Evolutionary conservation across 306 rosid species (phyloP).

Genomic region (Luffa acutangula): DNA sequence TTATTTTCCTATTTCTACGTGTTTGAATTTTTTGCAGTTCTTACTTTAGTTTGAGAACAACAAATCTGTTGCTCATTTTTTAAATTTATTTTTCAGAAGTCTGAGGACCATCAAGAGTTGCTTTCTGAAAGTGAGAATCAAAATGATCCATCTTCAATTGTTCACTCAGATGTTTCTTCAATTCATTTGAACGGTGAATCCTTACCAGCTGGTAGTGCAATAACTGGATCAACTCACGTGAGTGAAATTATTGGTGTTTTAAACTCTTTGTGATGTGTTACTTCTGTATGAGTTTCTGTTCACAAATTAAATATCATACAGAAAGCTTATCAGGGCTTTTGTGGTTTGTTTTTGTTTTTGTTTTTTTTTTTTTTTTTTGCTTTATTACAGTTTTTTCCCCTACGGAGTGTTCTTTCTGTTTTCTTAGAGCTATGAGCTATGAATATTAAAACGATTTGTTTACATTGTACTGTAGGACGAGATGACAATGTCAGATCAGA

Average conservation of each 20-base stretch:
- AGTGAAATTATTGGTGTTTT: conserved; percentile 70
- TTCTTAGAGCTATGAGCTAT: background rate
- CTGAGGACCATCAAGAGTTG: conserved; percentile 35
- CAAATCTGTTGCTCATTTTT: conserved; percentile 2
- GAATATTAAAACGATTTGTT: conserved; percentile 11
- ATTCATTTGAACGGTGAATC: conserved; percentile 83
- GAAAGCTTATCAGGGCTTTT: background rate
- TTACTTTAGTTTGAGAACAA: background rate
- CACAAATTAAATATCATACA: background rate
- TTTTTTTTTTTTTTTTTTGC: background rate
- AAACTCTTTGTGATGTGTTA: conserved; percentile 33
- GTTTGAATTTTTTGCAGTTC: background rate
- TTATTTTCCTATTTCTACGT: background rate
- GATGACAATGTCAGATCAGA: conserved; percentile 85
- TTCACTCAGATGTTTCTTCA: conserved; percentile 40
- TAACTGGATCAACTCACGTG: conserved; percentile 76
- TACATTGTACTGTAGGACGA: conserved; percentile 47
- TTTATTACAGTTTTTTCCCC: background rate
- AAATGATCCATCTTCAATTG: conserved; percentile 34
- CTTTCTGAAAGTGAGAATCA: conserved; percentile 50
- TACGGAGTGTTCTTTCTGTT: background rate
- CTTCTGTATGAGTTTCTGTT: conserved; percentile 7
- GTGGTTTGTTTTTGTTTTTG: background rate
- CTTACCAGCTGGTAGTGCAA: conserved; percentile 58
- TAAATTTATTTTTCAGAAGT: conserved; percentile 33